Evolutionary conservation across 805 yeast species (phyloP).

Genomic region (Kazachstania africana): DNA sequence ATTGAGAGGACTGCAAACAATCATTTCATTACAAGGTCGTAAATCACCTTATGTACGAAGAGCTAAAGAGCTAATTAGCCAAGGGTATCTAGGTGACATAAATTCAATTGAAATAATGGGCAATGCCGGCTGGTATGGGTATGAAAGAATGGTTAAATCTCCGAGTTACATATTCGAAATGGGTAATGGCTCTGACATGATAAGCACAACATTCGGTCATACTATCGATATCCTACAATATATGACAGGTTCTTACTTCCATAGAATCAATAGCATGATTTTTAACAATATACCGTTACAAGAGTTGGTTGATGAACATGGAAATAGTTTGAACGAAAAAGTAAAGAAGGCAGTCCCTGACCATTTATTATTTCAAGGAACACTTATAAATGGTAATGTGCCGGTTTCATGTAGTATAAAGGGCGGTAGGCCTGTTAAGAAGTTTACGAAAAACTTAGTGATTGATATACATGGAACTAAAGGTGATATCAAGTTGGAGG

Average conservation of each 20-base stretch:
- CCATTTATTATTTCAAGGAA: slow-evolving; percentile 23
- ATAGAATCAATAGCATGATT: slow-evolving; percentile 18
- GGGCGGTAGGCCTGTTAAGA: slow-evolving; percentile 25
- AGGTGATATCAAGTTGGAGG: slow-evolving; percentile 24
- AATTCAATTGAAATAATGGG: slow-evolving; percentile 23
- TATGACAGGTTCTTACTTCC: slow-evolving; percentile 22
- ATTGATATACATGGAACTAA: slow-evolving; percentile 25
- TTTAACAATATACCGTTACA: slow-evolving; percentile 23
- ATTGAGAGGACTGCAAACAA: slow-evolving; percentile 18
- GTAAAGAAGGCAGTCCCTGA: slow-evolving; percentile 20
- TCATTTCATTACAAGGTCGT: slow-evolving; percentile 23
- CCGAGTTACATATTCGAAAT: slow-evolving; percentile 19
- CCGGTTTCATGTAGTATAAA: slow-evolving; percentile 23
- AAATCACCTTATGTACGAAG: slow-evolving; percentile 22
- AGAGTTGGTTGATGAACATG: slow-evolving; percentile 18
- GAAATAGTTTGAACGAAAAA: slow-evolving; percentile 12
- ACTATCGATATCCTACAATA: slow-evolving; percentile 23
- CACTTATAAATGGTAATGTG: slow-evolving; percentile 17
- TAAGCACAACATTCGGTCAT: slow-evolving; percentile 22
- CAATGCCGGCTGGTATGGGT: slow-evolving; percentile 25
- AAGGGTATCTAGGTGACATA: slow-evolving; percentile 22
- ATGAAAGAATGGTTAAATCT: slow-evolving; percentile 18
- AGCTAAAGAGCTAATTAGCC: slow-evolving; percentile 21
- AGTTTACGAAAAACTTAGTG: slow-evolving; percentile 24
- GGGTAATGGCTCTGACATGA: slow-evolving; percentile 19